phyloP scores from a whole-genome alignment of 441 rosid species.

The Flueggea neowawraea region DNA sequence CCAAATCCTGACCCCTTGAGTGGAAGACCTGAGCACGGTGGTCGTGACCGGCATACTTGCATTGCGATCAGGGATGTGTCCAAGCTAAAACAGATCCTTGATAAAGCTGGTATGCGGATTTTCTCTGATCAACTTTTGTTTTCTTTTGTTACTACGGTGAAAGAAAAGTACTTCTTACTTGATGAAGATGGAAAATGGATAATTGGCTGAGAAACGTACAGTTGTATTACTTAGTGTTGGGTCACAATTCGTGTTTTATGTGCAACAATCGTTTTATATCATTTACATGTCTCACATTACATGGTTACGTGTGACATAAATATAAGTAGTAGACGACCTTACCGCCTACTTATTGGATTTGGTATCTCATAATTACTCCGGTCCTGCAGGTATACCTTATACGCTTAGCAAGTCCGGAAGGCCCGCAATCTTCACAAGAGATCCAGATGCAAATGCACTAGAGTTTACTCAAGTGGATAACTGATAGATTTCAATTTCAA shows the following conservation, averaged over 20 bases:
- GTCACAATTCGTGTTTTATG: no score
- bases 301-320: no score
- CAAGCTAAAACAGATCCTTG: constrained; percentile 66
- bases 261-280: no score
- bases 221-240: no score
- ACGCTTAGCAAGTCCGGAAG: constrained; percentile 89
- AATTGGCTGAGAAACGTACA: no score
- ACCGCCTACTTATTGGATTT: background rate
- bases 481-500: background rate
- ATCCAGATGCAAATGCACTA: constrained; percentile 92
- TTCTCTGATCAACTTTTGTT: background rate
- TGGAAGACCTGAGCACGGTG: constrained; percentile 91
- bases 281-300: no score
- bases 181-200: no score
- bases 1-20: constrained; percentile 93
- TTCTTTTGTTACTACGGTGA: background rate
- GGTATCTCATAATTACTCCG: background rate
- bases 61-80: constrained; percentile 78
- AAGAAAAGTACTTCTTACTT: background rate
- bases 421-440: constrained; percentile 86
- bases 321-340: background rate
- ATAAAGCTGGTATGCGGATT: constrained; percentile 57
- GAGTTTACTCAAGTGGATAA: constrained; percentile 73
- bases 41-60: constrained; percentile 94
- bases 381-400: constrained; percentile 62